Conservation (phyloP, 768 basidiomycete species). For the Pleurotus platypus region DNA sequence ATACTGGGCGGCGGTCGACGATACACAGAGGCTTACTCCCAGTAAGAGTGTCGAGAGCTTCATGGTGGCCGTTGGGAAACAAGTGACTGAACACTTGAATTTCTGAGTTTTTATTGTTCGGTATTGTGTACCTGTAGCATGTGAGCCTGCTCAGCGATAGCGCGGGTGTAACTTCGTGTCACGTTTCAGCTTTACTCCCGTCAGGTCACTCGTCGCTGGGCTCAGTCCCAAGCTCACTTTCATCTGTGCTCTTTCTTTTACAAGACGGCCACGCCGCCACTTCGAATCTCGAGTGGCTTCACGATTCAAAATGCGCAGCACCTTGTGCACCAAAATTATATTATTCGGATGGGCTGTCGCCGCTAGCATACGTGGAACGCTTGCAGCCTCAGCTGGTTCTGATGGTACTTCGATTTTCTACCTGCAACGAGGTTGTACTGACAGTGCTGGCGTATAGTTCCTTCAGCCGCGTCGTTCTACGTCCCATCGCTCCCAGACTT, state of each 20-base stretch:
- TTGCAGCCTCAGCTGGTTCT: not conserved
- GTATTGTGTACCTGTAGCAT: slow-evolving; percentile 1
- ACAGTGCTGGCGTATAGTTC: slow-evolving; percentile 38
- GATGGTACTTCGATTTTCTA: not conserved
- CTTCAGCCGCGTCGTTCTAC: slow-evolving; percentile 82
- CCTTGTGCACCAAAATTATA: slow-evolving; percentile 1
- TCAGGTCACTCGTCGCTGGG: not conserved
- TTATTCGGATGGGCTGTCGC: not conserved
- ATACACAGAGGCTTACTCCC: slow-evolving; percentile 30
- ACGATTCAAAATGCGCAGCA: slow-evolving; percentile 1
- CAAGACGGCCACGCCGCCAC: not conserved
- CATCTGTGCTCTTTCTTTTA: not conserved
- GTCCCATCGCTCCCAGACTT: slow-evolving; percentile 74
- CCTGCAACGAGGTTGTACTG: not conserved
- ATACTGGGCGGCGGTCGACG: slow-evolving; percentile 58
- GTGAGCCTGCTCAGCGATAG: not conserved
- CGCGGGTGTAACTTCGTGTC: not conserved
- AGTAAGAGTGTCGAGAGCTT: slow-evolving; percentile 35
- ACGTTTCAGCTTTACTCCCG: not conserved
- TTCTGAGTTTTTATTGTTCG: not conserved
- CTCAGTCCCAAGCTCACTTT: not conserved
- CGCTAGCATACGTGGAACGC: not conserved
- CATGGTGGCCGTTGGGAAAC: slow-evolving; percentile 40
- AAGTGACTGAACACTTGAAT: slow-evolving; percentile 1
- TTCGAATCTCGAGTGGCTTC: not conserved